Base-by-base conservation (phyloP, 176 grass and related monocot genomes). In the Oryza meridionalis region DNA sequence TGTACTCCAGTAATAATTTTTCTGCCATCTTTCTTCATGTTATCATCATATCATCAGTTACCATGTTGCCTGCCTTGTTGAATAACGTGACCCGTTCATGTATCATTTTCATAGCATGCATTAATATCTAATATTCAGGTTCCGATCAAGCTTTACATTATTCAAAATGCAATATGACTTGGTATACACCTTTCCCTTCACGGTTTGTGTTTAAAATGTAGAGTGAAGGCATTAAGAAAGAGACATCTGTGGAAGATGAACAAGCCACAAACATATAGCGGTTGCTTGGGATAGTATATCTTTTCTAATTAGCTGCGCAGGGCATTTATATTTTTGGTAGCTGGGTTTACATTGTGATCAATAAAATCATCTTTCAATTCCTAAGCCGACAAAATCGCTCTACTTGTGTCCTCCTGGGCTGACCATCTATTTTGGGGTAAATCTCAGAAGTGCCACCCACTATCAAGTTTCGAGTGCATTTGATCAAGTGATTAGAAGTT, bases 391-490 rank as follows among this genome's bases (percentile, higher is more conserved):
- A 65, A 76, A 76, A 55, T 6, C 43, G 21, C 32, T 31, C 63
- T 62, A 24, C 58, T 10, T 46, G 6, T 67, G 19, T 2, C 67
- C 19, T 77, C 71, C 11, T 86, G 47, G 64, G 11, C 65, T 32
- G 29, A 32, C 7, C 11, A 62, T 31, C 29, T 31, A 31, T 3
- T 58, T 17, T 45, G 27, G 19, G 33, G 71, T 24, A 8, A 11
- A 9, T 11, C 64, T 75, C 16, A 13, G 26, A 49, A 63, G 27
- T 79, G 84, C 32, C 31, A 9, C 21, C 38, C 22, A 59, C 13
- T 73, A 79, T 24, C 12, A 67, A 89, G 37, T 66, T 85, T 17
- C 19, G 45, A 87, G 35, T 73, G 63, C 35, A 82, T 77, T 72
- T 64, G 67, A 43, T 51, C 65, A 46, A 81, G 44, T 19, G 77